Evolutionary conservation across 371 early-diverging fungal species (phyloP).

Genomic region (Neoconidiobolus thromboides): DNA sequence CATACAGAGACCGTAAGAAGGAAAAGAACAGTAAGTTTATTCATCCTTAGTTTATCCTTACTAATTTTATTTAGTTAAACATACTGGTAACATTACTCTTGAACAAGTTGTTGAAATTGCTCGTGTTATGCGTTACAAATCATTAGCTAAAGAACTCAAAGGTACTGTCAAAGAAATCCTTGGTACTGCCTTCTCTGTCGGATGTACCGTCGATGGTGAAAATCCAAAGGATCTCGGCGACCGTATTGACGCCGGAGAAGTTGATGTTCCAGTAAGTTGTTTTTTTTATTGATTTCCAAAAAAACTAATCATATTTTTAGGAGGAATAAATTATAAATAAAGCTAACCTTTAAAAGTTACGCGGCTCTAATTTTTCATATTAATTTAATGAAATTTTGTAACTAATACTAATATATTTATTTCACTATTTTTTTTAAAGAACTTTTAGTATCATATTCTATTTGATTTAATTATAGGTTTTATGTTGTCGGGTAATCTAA

Average conservation of each 20-base stretch:
- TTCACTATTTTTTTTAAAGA: too few species aligned
- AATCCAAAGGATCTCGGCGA: conserved; percentile 61
- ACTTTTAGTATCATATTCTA: too few species aligned
- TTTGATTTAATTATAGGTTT: too few species aligned
- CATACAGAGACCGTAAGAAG: conserved; percentile 98
- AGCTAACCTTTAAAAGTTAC: too few species aligned
- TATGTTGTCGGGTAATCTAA: too few species aligned
- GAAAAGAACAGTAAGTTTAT: conserved; percentile 82
- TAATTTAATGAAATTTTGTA: too few species aligned
- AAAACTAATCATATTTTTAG: background rate
- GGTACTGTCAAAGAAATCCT: conserved; percentile 98
- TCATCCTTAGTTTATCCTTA: conserved; percentile 7
- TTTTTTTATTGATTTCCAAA: background rate
- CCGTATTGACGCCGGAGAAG: conserved; percentile 55
- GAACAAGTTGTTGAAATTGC: conserved; percentile 94
- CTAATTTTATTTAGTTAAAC: conserved; percentile 38
- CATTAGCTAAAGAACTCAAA: conserved; percentile 61
- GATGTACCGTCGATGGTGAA: conserved; percentile 93
- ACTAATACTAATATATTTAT: too few species aligned
- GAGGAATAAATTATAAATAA: background rate
- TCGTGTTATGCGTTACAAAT: conserved; percentile 88
- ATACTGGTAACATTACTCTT: conserved; percentile 79
- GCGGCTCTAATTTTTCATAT: too few species aligned
- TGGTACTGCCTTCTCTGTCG: conserved; percentile 91
- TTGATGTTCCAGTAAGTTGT: conserved; percentile 61